Evolutionary conservation across 352 stramenopile species (phyloP), one percentile per base, ranked within the genome.

Genomic region (Pythium grandisporangium): DNA sequence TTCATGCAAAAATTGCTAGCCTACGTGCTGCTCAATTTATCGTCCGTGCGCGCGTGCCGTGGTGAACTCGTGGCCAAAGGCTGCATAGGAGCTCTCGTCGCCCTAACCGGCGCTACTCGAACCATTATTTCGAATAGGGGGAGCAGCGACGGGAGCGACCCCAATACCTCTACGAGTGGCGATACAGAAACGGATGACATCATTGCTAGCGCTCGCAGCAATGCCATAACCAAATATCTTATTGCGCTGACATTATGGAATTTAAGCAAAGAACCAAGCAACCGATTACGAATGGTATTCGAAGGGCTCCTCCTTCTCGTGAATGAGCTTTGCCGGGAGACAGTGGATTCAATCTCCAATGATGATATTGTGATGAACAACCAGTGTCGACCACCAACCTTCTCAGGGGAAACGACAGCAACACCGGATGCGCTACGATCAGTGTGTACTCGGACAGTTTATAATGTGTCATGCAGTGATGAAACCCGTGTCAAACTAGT

Each of bases 41-140:
- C 78, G 6, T 57, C 61, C 14, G 51, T 81, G 26, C 55, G 70
- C 2, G 61, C 66, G 0, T 92, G 76, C 14, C 63, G 75, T 17
- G 68, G 57, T 26, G 75, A 88, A 38, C 65, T 92, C 38, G 65
- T 92, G 4, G 58, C 78, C 0, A 89, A 88, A 60, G 78, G 78
- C 2, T 68, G 61, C 21, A 69, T 92, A 41, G 62, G 58, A 1
- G 64, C 61, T 2, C 56, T 92, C 5, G 53, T 70, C 1, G 66
- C 76, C 2, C 55, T 92, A 4, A 61, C 62, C 6, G 55, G 48
- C 4, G 62, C 63, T 1, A 63, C 63, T 12, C 53, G 13, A 52
- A 58, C 1, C 45, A 45, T 4, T 58, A 58, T 12, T 38, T 44
- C 0, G 48, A 61, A n/a, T n/a, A n/a, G n/a, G n/a, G n/a, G n/a